Base-by-base conservation (phyloP, 345 rosid genomes). In the Eucalyptus caleyi region DNA sequence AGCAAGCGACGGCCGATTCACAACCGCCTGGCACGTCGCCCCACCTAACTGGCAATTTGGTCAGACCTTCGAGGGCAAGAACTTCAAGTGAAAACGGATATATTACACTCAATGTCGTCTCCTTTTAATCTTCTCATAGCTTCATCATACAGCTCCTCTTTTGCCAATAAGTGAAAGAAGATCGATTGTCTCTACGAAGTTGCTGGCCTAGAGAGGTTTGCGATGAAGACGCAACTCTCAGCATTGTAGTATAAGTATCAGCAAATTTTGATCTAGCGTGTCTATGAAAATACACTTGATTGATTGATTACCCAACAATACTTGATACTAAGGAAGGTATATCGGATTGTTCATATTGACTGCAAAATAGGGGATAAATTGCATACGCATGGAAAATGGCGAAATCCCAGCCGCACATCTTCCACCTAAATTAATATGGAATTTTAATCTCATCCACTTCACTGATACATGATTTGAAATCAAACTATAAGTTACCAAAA, bases 11-110 rank as follows among this genome's bases (percentile, higher is more conserved):
- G 90, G 93, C 23, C 91, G 93, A 87, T 26, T 8, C 90, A 89
- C 92, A 11, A 93, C 95, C 11, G 85, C 95, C 26, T 86, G 92
- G 94, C 90, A 93, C 88, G 89, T 94, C 89, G 86, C 89, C 47
- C 97, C 95, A 34, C 50, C 44, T 18, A 87, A 93, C 89, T 92
- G 96, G 95, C 93, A 93, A 54, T 94, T 92, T 26, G 95, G 94
- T 32, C 92, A 92, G 89, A 93, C 95, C 26, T 93, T 86, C 32
- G 91, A 90, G 72, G 93, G 90, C 72, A 92, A 93, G 90, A 94
- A 95, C 95, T 95, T 93, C 94, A 90, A 44, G 89, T 92, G 87
- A 85, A 40, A 89, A 91, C 34, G 91, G 15, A 54, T 26, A 16
- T 21, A 16, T 15, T 16, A 56, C 27, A 34, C 4, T n/a, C 24